Base-by-base conservation (phyloP, 129 eudicot genomes). In the Helichrysum umbraculigerum region DNA sequence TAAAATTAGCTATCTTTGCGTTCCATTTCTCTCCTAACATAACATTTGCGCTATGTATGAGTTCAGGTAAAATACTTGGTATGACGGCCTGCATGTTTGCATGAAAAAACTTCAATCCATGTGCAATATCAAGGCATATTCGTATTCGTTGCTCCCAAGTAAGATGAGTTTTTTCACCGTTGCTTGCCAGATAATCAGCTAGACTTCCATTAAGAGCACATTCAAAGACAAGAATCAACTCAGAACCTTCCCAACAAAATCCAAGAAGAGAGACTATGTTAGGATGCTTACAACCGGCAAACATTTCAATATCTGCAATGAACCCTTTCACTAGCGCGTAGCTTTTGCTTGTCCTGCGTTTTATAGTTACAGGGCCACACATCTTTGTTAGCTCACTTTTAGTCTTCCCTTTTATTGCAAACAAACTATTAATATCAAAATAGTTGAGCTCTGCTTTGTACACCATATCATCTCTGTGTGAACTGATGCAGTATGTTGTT, bases 221-320 rank as follows among this genome's bases (percentile, higher is more conserved):
- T 54, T 68, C 73, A 22, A 19, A 68, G 8, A 68, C 73, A 41
- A 68, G 57, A 68, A 68, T 22, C 71, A 39, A 20, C n/a, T 68
- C 56, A 67, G 6, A 0, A 39, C 7, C 72, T 7, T 67, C 54
- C 39, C 19, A 29, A 39, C 56, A 68, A 41, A 4, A 41, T 22
- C 73, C 73, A 68, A 41, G 35, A 21, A 68, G 73, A 22, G 34
- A 22, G 0, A 68, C 34, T 68, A 68, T 39, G 56, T 68, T 68
- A 16, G 56, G 56, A 68, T 68, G 54, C 72, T 68, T 21, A 19
- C 56, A 39, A 34, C 22, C 39, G 3, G 29, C 39, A 20, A 67
- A 5, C 29, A 67, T 28, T 35, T 67, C 72, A 37, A 68, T n/a
- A 19, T 68, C 72, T n/a, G 33, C 35, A 37, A 41, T 30, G 33